phyloP scores from a whole-genome alignment of 1,139 yeast species.

The Yamadazyma diddensiae region DNA sequence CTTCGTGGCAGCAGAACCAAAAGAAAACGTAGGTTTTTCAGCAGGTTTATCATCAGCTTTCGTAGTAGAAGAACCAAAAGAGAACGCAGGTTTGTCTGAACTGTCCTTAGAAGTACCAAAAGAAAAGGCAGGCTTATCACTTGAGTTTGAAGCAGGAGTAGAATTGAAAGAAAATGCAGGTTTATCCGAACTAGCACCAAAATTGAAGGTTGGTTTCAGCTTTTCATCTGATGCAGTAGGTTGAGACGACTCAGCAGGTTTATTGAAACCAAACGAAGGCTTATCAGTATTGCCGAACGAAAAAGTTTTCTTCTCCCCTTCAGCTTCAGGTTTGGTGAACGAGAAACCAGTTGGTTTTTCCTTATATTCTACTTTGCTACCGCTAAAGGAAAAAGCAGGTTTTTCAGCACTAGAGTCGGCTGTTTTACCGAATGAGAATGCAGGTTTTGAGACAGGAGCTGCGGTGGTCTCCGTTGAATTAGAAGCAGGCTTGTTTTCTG shows the following conservation, averaged over 20 bases:
- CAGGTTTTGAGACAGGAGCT: conserved; percentile 15
- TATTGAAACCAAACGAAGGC: conserved; percentile 22
- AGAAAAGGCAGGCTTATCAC: conserved; percentile 22
- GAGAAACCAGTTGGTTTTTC: conserved; percentile 16
- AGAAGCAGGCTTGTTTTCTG: background rate
- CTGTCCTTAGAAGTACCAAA: conserved; percentile 19
- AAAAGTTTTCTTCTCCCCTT: conserved; percentile 14
- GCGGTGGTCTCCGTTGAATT: conserved; percentile 2
- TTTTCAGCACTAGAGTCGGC: background rate
- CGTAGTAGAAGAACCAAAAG: conserved; percentile 10
- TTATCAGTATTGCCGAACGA: conserved; percentile 17
- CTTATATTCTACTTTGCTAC: conserved; percentile 14
- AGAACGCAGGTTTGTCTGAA: conserved; percentile 10
- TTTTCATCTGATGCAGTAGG: conserved; percentile 12
- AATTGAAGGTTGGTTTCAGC: conserved; percentile 9
- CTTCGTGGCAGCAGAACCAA: conserved; percentile 16
- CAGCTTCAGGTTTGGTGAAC: conserved; percentile 9
- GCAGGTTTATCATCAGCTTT: conserved; percentile 8
- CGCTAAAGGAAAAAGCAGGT: conserved; percentile 21
- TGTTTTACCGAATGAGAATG: conserved; percentile 17
- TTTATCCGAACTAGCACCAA: conserved; percentile 11
- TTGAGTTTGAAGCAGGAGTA: conserved; percentile 4
- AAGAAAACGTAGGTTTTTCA: conserved; percentile 24
- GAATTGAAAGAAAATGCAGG: conserved; percentile 29
- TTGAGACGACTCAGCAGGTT: conserved; percentile 9